A percentile compares a stretch with the other conserved stretches of the same genome.
Conservation (phyloP, 2,329 filamentous ascomycete species). For the Epichloe scottii region DNA sequence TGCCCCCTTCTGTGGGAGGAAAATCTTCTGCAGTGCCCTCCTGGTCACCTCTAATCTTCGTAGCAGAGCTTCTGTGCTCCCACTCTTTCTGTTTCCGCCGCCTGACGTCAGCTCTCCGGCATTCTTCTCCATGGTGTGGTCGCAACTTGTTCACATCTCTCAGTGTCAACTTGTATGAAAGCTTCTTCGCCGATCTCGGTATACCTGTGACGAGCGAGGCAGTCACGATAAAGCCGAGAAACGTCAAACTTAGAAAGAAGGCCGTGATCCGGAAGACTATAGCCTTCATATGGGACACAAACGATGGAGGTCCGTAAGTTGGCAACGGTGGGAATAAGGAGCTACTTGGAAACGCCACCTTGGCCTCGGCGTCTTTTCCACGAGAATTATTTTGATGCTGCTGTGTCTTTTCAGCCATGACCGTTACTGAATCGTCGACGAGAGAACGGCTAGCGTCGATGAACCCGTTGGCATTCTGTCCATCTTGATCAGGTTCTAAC, state of each 20-base stretch:
- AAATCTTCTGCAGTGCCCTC: conserved; percentile 43
- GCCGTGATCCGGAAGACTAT: conserved; percentile 48
- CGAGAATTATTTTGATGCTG: background rate
- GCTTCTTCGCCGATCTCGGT: conserved; percentile 33
- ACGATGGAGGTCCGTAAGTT: conserved; percentile 63
- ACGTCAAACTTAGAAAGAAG: conserved; percentile 58
- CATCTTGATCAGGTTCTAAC: background rate
- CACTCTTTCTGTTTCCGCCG: conserved; percentile 49
- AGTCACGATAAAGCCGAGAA: conserved; percentile 63
- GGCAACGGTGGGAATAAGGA: conserved; percentile 77
- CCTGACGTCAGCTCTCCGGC: conserved; percentile 42
- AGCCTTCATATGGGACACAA: conserved; percentile 20
- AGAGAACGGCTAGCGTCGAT: background rate
- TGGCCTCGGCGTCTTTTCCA: background rate
- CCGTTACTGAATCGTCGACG: conserved; percentile 24
- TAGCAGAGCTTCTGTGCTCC: conserved; percentile 32
- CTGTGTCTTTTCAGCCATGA: conserved; percentile 28
- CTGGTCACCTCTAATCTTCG: conserved; percentile 27
- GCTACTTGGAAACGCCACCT: conserved; percentile 37
- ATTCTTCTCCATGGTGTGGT: conserved; percentile 65
- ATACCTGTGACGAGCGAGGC: conserved; percentile 60
- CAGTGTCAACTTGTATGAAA: conserved; percentile 42
- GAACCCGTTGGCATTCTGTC: background rate
- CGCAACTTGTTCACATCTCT: conserved; percentile 46
- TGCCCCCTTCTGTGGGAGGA: conserved; percentile 65